phyloP scores from a whole-genome alignment of 176 grass and related monocot species.

The Melocanna baccifera region DNA sequence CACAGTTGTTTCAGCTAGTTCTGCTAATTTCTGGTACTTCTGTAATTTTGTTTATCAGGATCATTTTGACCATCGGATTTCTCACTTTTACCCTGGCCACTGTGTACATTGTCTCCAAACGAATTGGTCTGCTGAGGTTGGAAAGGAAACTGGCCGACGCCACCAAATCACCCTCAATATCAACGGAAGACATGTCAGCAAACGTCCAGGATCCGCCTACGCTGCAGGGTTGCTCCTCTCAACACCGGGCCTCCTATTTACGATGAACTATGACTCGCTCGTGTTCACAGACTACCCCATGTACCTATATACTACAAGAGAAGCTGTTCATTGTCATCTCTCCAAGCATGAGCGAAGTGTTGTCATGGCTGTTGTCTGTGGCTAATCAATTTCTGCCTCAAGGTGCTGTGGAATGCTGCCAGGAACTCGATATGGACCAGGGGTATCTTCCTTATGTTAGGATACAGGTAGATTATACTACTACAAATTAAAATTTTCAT shows the following conservation, averaged over 20 bases:
- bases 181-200: slow-evolving; percentile 24
- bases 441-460: not conserved
- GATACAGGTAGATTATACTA: too few relatives aligned
- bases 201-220: slow-evolving; percentile 23
- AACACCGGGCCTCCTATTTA: slow-evolving; percentile 24
- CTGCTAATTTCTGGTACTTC: not conserved
- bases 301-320: not conserved
- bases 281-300: not conserved
- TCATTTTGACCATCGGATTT: slow-evolving; percentile 53
- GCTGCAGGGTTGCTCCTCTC: not conserved
- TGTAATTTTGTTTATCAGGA: slow-evolving; percentile 28
- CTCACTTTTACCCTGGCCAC: slow-evolving; percentile 52
- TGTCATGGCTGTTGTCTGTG: not conserved
- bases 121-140: slow-evolving; percentile 43
- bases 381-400: not conserved
- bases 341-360: not conserved
- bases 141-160: slow-evolving; percentile 59
- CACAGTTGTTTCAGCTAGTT: not conserved
- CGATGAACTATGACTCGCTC: slow-evolving; percentile 44
- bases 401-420: not conserved
- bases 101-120: slow-evolving; percentile 41
- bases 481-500: too few relatives aligned
- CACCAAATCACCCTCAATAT: slow-evolving; percentile 50
- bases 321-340: not conserved
- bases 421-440: not conserved